Base-by-base conservation (phyloP, 768 basidiomycete species). In the Boletus patriciae region DNA sequence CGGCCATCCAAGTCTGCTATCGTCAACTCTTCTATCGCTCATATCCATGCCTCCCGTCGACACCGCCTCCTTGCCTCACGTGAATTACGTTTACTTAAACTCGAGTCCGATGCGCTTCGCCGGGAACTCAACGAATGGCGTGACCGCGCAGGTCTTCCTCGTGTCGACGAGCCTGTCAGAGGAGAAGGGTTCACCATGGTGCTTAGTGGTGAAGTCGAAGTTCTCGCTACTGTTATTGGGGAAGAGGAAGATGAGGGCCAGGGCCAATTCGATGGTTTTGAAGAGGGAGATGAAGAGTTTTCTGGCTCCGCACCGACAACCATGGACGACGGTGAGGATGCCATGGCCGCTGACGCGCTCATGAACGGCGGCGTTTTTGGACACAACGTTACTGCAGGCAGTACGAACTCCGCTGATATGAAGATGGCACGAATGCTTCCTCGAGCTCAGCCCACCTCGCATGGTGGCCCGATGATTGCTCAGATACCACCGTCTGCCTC, bases 1-100 rank as follows among this genome's bases (percentile, higher is more conserved):
- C 86, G 96, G 31, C 97, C 97, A 0, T 94, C 91, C 70, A 99
- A 99, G 76, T 92, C 92, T 5, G 89, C 91, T 58, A 98, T 98
- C 72, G 95, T 99, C 73, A 97, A 97, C 74, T 93, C 90, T 34
- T 91, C 89, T 44, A 97, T 98, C 70, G 86, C 92, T 2, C 90
- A 93, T 67, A 85, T 94, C 58, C 87, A 90, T 66, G 83, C 88
- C 21, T 88, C 90, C 40, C 85, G 92, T 47, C 82, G 91, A 42
- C 89, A 93, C 67, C 86, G 92, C 47, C 75, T 87, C 19, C 79
- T 94, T 60, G 92, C 93, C 16, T 82, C 91, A 10, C 83, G 87
- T 59, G 90, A 95, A 70, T 80, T 97, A 34, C 87, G 93, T 48
- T 69, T 83, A 49, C 73, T 95, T 66, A 90, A 90, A 67, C 73